phyloP scores from a whole-genome alignment of 108 stramenopile species.

The Bacterosira constricta region DNA sequence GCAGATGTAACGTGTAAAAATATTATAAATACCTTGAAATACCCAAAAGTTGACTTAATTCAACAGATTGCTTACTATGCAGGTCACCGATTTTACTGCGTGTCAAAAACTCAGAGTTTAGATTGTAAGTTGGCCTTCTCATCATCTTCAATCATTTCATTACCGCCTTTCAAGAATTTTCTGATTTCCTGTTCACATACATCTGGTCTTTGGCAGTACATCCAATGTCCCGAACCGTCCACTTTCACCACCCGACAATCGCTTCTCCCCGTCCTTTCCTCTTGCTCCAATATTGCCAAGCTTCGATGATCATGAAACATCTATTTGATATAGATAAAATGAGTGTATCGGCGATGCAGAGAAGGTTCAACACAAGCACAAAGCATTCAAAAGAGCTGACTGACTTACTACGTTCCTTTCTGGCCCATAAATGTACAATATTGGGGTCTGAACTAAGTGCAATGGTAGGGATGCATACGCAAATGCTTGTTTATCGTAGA shows the following conservation, averaged over 20 bases:
- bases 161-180: conserved; percentile 5
- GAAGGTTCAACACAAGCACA: neutral
- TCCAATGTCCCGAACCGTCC: conserved; percentile 58
- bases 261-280: conserved; percentile 34
- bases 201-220: conserved; percentile 49
- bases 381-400: no score
- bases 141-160: no score
- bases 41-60: no score
- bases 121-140: no score
- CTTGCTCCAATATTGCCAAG: conserved; percentile 48
- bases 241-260: conserved; percentile 39
- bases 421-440: conserved; percentile 56
- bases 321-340: conserved; percentile 1
- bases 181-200: conserved; percentile 28
- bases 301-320: conserved; percentile 51
- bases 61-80: no score
- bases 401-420: conserved; percentile 41
- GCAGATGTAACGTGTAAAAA: no score
- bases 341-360: no score
- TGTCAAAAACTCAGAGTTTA: no score
- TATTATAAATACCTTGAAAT: no score
- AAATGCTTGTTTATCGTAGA: neutral
- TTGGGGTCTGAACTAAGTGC: conserved; percentile 48
- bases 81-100: no score
- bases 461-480: conserved; percentile 24